Percentiles rank a stretch among this genome's conserved stretches.
Conservation (phyloP, 2,329 filamentous ascomycete genomes). For the Penicillium hordei region DNA sequence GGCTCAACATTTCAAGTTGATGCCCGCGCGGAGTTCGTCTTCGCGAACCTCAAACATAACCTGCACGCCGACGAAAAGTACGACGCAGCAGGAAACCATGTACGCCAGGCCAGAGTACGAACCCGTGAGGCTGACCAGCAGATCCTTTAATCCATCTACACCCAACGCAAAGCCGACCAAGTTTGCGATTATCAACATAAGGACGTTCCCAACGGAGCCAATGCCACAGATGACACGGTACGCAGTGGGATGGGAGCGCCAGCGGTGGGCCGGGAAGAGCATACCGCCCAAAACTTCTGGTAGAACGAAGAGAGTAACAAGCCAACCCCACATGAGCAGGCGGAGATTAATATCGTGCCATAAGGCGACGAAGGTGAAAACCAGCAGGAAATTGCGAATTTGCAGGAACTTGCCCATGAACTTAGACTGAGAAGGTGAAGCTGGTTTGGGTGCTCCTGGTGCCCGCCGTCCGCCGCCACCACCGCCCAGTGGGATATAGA, state of each 20-base stretch:
- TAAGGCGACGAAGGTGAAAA: conserved; percentile 95
- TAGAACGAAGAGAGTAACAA: conserved; percentile 89
- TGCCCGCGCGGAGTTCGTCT: conserved; percentile 75
- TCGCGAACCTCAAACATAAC: conserved; percentile 97
- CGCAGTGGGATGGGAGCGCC: conserved; percentile 65
- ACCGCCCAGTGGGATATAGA: conserved; percentile 89
- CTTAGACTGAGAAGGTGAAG: conserved; percentile 44
- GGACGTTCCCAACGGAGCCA: conserved; percentile 77
- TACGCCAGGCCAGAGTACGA: conserved; percentile 77
- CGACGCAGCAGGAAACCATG: conserved; percentile 66
- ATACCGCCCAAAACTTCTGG: conserved; percentile 75
- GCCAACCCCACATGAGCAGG: conserved; percentile 93
- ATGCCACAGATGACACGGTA: conserved; percentile 80
- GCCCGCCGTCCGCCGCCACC: conserved; percentile 39
- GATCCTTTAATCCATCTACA: conserved; percentile 76
- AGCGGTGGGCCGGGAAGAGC: conserved; percentile 72
- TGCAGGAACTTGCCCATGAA: conserved; percentile 55
- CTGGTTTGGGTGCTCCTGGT: conserved; percentile 39
- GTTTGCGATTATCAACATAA: conserved; percentile 97
- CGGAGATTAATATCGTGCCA: conserved; percentile 97
- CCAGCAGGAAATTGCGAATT: conserved; percentile 72
- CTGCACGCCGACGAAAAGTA: conserved; percentile 81
- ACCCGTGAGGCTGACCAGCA: conserved; percentile 72
- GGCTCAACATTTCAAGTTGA: conserved; percentile 74
- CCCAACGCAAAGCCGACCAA: conserved; percentile 93